Percentiles rank a stretch among this genome's conserved stretches.
phyloP scores from a whole-genome alignment of 2,329 filamentous ascomycete genomes.

The Cadophora sp. region DNA sequence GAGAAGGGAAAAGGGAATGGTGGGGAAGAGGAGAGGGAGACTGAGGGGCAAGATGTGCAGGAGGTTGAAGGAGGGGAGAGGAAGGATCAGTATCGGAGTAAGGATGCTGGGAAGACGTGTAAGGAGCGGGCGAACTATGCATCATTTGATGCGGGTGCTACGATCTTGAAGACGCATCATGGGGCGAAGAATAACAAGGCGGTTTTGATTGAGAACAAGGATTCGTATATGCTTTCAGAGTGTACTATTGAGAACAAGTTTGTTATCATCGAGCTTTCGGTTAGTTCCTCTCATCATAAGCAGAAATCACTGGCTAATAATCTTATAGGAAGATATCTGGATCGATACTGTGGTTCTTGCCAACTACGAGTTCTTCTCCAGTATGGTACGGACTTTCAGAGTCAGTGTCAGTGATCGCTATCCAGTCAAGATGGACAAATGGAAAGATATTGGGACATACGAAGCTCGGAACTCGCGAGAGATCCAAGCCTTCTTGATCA shows the following conservation, averaged over 20 bases:
- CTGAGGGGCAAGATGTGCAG: constrained; percentile 33
- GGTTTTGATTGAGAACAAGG: constrained; percentile 94
- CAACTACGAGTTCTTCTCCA: constrained; percentile 99
- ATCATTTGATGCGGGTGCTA: constrained; percentile 95
- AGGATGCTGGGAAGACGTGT: constrained; percentile 95
- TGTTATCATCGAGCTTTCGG: constrained; percentile 81
- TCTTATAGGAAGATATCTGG: constrained; percentile 60
- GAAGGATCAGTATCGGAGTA: constrained; percentile 65
- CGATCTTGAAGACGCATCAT: constrained; percentile 86
- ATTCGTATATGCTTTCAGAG: constrained; percentile 96
- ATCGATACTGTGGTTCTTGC: constrained; percentile 97
- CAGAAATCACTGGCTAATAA: constrained; percentile 26
- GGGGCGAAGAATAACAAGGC: constrained; percentile 88
- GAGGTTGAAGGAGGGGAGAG: constrained; percentile 39
- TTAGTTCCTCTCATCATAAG: constrained; percentile 66
- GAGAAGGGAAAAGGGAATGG: constrained; percentile 29
- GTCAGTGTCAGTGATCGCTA: constrained; percentile 95
- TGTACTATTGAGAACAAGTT: constrained; percentile 90
- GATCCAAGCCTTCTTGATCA: constrained; percentile 92
- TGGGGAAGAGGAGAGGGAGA: constrained; percentile 28
- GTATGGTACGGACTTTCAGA: constrained; percentile 89
- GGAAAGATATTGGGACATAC: constrained; percentile 87
- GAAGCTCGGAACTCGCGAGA: constrained; percentile 92
- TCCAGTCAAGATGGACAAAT: constrained; percentile 89
- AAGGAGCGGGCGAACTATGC: constrained; percentile 98